phyloP scores from a whole-genome alignment of 768 basidiomycete genomes.

The Cubamyces lactineus region DNA sequence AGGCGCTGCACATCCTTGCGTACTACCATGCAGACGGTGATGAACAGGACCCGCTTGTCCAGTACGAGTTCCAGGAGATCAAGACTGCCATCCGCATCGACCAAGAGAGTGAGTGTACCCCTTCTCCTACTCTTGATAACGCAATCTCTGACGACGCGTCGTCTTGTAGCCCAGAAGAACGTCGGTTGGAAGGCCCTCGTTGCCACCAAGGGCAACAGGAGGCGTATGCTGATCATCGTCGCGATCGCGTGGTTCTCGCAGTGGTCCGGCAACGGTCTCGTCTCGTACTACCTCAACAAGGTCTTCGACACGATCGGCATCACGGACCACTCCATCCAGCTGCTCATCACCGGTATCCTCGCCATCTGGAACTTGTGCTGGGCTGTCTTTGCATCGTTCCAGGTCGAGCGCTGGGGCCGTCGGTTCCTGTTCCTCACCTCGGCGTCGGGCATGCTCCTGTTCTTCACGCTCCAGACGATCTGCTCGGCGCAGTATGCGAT shows the following conservation, averaged over 20 bases:
- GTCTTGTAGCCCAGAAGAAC: conserved; percentile 48
- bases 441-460: conserved; percentile 58
- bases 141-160: not conserved
- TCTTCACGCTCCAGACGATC: conserved; percentile 70
- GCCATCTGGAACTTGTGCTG: conserved; percentile 80
- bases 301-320: conserved; percentile 74
- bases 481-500: conserved; percentile 62
- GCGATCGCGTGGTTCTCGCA: conserved; percentile 84
- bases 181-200: conserved; percentile 74
- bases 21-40: conserved; percentile 86
- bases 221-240: conserved; percentile 75
- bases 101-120: conserved; percentile 38
- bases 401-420: conserved; percentile 70
- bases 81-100: conserved; percentile 77
- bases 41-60: conserved; percentile 66
- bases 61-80: conserved; percentile 81
- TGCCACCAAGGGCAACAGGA: conserved; percentile 68
- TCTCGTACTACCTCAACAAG: conserved; percentile 79
- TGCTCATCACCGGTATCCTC: conserved; percentile 82
- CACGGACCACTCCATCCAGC: conserved; percentile 60
- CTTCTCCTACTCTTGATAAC: not conserved
- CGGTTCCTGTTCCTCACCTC: conserved; percentile 72
- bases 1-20: conserved; percentile 72
- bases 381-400: conserved; percentile 57
- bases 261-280: conserved; percentile 85